These are phyloP conservation scores for Beauveria varroae DNA, from an alignment of 2,329 filamentous ascomycete genomes.

Conservation along the genomic window DNA sequence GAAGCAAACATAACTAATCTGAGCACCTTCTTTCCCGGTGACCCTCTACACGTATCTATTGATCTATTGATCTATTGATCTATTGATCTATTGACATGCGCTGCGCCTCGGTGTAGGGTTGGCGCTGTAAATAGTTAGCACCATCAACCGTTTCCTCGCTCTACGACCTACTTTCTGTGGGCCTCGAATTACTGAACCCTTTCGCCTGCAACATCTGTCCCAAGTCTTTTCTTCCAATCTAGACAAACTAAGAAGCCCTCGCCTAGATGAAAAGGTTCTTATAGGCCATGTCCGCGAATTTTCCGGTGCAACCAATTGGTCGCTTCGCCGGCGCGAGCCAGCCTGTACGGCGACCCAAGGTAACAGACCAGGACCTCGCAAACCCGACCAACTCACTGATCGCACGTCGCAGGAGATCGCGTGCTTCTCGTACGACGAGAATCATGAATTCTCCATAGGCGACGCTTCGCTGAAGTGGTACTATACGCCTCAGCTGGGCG, in stretches of 20 bases:
- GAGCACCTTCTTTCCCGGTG: not conserved
- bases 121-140: not conserved
- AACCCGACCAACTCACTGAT: not conserved
- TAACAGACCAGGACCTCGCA: slow-evolving; percentile 24
- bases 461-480: slow-evolving; percentile 82
- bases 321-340: slow-evolving; percentile 62
- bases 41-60: not conserved
- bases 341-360: slow-evolving; percentile 67
- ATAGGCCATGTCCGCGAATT: slow-evolving; percentile 25
- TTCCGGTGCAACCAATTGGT: slow-evolving; percentile 61
- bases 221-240: not conserved
- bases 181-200: not conserved
- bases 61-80: no score
- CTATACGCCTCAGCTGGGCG: slow-evolving; percentile 64
- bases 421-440: slow-evolving; percentile 85
- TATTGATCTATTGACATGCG: not conserved
- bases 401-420: slow-evolving; percentile 63
- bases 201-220: not conserved
- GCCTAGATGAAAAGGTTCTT: not conserved
- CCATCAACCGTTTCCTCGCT: not conserved
- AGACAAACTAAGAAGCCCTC: not conserved
- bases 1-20: no score
- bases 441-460: slow-evolving; percentile 68
- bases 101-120: not conserved
- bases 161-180: not conserved